phyloP scores from a whole-genome alignment of 441 rosid genomes.

The Geranium incanum region DNA sequence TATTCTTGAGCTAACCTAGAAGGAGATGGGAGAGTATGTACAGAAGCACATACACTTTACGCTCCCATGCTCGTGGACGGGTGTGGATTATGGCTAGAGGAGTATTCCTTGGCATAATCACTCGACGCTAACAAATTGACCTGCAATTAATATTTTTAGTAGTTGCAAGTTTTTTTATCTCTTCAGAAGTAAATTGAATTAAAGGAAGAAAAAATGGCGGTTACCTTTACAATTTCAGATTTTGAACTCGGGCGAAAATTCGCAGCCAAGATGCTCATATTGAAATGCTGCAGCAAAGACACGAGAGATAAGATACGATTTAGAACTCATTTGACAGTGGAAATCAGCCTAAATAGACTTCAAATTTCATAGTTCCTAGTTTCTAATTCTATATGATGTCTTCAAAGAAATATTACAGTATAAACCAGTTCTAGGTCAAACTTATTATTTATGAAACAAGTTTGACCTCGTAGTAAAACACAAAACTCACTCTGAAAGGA shows the following conservation, averaged over 20 bases:
- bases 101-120: neutral
- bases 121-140: constrained; percentile 2
- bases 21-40: neutral
- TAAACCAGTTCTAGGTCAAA: too few species aligned
- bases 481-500: constrained; percentile 69
- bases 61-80: neutral
- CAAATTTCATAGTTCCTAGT: too few species aligned
- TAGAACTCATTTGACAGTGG: neutral
- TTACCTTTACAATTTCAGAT: constrained; percentile 89
- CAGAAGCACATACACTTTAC: neutral
- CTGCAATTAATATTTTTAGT: neutral
- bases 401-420: too few species aligned
- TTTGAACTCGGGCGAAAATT: constrained; percentile 70
- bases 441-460: neutral
- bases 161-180: too few species aligned
- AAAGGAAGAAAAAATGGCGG: neutral
- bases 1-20: too few species aligned
- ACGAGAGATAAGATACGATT: neutral
- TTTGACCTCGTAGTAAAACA: neutral
- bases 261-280: constrained; percentile 88
- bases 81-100: neutral
- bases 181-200: too few species aligned
- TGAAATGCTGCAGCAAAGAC: constrained; percentile 57
- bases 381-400: too few species aligned
- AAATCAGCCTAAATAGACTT: neutral